Base-by-base conservation (phyloP, 2,329 filamentous ascomycete genomes). In the Cadophora malorum region DNA sequence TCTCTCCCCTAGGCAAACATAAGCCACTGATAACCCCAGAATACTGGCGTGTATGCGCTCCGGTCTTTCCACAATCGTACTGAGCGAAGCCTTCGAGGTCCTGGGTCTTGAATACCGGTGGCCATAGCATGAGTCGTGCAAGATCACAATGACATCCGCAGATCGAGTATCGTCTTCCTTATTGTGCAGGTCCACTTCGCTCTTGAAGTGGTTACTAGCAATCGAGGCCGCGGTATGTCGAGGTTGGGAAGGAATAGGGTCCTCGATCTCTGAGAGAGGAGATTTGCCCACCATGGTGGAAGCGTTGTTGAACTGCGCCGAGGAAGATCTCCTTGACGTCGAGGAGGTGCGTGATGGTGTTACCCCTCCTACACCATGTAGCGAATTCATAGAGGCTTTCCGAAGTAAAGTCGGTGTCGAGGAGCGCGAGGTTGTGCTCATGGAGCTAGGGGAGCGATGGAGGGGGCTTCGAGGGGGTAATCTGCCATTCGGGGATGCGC, bases 81-180 rank as follows among this genome's bases (percentile, higher is more conserved):
- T 88, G 0, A 98, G 84, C 19, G 86, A 86, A 55, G 83, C 85
- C 74, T 91, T 91, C 25, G 88, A 90, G 0, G 93, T 91, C 74
- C 91, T 90, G 4, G 93, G 93, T 55, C 96, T 87, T 12, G 94
- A 93, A 79, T 90, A 99, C 25, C 94, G 90, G 80, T 99, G 96
- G 28, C 95, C 94, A 78, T 98, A 99, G 80, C 95, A 97, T 64
- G 91, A 90, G 81, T 99, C 96, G 75, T 98, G 94, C 1, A 99
- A 82, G 35, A 99, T 86, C 58, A 98, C 94, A 4, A 96, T 81
- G 0, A 93, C 93, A 69, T 94, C 83, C 12, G 86, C 79, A 41
- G 80, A 72, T 31, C 72, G 71, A 25, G 69, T 58, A 23, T 72
- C 67, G 16, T 73, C 67, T 41, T 74, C 70, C 56, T 53, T 67